These are phyloP conservation scores for Batrachochytrium dendrobatidis DNA, from an alignment of 371 early-diverging fungal genomes.

Conservation along the genomic window DNA sequence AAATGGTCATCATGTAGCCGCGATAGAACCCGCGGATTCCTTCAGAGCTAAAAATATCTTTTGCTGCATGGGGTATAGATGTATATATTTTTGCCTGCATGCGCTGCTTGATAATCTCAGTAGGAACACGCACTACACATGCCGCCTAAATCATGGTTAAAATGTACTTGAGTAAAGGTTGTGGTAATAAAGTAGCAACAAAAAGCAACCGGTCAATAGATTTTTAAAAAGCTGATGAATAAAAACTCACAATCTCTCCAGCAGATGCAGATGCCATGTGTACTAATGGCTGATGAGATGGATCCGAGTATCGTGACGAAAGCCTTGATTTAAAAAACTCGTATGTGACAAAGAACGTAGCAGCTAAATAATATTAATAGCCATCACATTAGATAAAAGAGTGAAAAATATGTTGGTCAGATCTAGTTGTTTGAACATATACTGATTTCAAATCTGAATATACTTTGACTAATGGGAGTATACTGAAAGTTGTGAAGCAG, in stretches of 20 bases:
- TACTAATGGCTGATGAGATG: conserved; percentile 50
- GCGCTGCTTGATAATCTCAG: conserved; percentile 91
- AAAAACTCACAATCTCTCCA: conserved; percentile 69
- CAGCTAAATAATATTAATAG: conserved; percentile 49
- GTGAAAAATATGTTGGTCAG: background rate
- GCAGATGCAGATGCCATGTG: conserved; percentile 87
- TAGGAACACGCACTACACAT: conserved; percentile 89
- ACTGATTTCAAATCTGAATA: no score
- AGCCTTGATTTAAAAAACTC: conserved; percentile 62
- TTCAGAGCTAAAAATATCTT: conserved; percentile 46
- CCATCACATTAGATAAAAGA: background rate
- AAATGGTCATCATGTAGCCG: conserved; percentile 84
- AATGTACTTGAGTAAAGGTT: background rate
- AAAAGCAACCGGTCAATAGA: background rate
- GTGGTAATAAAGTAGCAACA: background rate
- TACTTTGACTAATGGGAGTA: no score
- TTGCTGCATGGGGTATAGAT: conserved; percentile 19
- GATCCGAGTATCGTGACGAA: conserved; percentile 23
- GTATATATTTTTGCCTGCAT: conserved; percentile 84
- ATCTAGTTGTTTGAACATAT: no score
- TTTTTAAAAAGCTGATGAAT: background rate
- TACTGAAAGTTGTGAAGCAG: no score
- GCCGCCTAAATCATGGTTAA: no score
- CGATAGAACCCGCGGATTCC: conserved; percentile 85
- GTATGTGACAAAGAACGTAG: conserved; percentile 88